Base-by-base conservation (phyloP, 768 basidiomycete genomes). In the Inosperma sp. region DNA sequence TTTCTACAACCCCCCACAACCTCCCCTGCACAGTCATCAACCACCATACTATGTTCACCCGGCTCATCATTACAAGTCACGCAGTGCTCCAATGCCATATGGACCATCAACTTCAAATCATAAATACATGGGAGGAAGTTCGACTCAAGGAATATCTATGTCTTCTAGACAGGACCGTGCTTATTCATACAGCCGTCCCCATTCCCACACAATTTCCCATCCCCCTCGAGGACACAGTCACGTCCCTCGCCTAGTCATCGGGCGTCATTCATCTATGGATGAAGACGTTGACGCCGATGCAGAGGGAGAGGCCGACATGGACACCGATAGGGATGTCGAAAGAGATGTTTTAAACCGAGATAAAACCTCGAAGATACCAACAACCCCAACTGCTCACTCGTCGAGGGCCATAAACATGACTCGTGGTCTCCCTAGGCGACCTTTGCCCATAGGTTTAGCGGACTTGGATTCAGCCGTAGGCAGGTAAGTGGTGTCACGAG, bases 401-500 rank as follows among this genome's bases (percentile, higher is more conserved):
- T 31, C 52, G 31, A 41, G 40, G 10, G 14, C 12, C 22, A 29
- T 36, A 19, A 23, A 12, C 31, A 27, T 43, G 9, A 22, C 27
- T 46, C 39, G 46, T 43, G 45, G 54, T 50, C 50, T 51, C 17
- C 36, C 60, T 45, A 48, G 67, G 57, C 65, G 66, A n/a, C 59
- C 64, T 31, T 56, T 57, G 51, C 72, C 72, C 22, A 60, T 68
- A 27, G 69, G 68, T 10, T 66, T 84, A 17, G 81, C 82, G 17
- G 81, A 86, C 66, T 66, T 88, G 26, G 79, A 82, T 64, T 74
- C 78, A 5, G 66, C 74, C n/a, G 55, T 65, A 43, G 85, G 83
- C 42, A 74, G 86, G 84, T 86, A 68, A 55, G 81, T 71, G 45
- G 37, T 40, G 17, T 25, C 44, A 27, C 34, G 49, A 23, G 44